Base-by-base conservation (phyloP, 2,329 filamentous ascomycete genomes). In the Metarhizium brunneum region DNA sequence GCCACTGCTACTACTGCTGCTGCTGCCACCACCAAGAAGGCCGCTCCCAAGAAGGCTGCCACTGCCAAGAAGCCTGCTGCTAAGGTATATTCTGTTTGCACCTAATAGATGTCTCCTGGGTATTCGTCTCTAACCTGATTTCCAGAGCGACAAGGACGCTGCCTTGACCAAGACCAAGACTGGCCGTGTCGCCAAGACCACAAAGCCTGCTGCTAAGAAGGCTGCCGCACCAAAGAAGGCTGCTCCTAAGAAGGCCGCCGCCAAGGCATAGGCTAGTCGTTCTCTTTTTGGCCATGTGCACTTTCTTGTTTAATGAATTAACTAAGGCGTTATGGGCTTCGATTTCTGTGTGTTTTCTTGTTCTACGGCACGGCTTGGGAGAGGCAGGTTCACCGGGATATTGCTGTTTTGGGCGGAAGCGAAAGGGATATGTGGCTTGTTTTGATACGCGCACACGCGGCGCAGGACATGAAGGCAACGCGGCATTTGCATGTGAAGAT, bases 141-240 rank as follows among this genome's bases (percentile, higher is more conserved):
- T 2, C 25, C 45, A 48, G 45, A 20, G 85, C 56, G 85, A 90
- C 63, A 85, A 87, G 73, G 69, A 72, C 57, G 84, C 85, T 66
- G 79, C 86, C 51, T 74, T 91, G 53, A 82, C 81, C 70, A 92
- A 89, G 83, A 92, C 90, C 71, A 94, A 94, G 83, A 86, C 88
- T 54, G 90, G 90, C 51, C 87, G 90, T 63, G 87, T 95, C 65
- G 83, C 86, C 65, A 95, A 94, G 83, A 76, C 79, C 29, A 56
- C 73, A 64, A 73, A 75, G 65, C 69, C 72, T 20, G 71, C 77
- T 7, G 71, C 75, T 45, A 76, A 79, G 68, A 76, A 76, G 72
- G 70, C 72, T 29, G 70, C 71, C 18, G 69, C 74, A 11, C 62
- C 72, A 40, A 76, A 75, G 68, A 76, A 75, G 70, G 69, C 72